Evolutionary conservation across 2,329 filamentous ascomycete species (phyloP), one percentile per base, ranked within the genome.

Genomic region (Cladosporium halotolerans): DNA sequence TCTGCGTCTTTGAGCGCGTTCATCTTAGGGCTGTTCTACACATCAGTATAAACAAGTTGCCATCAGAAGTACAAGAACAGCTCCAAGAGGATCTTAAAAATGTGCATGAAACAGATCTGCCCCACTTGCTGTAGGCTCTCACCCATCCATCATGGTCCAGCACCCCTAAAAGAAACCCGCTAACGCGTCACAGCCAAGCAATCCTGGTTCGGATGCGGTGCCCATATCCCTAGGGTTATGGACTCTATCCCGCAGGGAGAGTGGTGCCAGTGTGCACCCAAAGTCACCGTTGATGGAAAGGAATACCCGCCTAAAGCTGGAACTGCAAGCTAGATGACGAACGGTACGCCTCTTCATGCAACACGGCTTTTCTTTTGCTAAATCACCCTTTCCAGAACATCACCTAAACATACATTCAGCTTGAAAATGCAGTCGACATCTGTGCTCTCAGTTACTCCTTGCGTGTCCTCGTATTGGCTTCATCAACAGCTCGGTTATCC

Each of bases 201-300:
- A 40, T 57, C 57, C 4, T 62, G 58, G 58, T 59, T 55, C 34
- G 58, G 60, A 33, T 62, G 59, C 38, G 59, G 59, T 56, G 72
- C 62, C 52, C 84, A 87, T 68, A 74, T 87, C 59, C 72, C 79
- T 9, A 68, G 67, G n/a, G 82, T 86, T 59, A 79, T 87, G 72
- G 78, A 82, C 64, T 62, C 65, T 32, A 65, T 85, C 38, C 76
- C 81, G 3, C 68, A 72, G 32, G 69, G 72, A 4, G 73, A 86
- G 41, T 77, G 82, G 69, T 87, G 84, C 72, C 73, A 72, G n/a
- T 87, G 84, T 64, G 72, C 75, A 60, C 83, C 83, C 32, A 77
- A 78, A 62, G 71, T 85, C 56, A 76, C 80, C 60, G 70, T 74
- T 23, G 75, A 78, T 52, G 82, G 80, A 19, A 79, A 77, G 61